Base-by-base conservation (phyloP, 345 rosid species). In the Lumnitzera racemosa region DNA sequence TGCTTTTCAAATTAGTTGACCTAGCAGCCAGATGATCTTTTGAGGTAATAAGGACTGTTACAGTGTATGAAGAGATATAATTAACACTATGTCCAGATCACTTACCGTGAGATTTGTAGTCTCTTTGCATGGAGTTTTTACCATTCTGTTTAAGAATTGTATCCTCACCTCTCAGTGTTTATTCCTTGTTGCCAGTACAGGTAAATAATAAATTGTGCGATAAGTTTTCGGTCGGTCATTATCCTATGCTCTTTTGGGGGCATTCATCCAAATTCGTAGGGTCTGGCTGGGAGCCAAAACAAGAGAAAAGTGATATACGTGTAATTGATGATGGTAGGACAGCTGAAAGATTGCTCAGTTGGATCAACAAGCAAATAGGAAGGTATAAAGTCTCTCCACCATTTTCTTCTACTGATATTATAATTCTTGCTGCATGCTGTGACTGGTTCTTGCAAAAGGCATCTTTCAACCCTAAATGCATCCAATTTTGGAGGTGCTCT, bases 201-300 rank as follows among this genome's bases (percentile, higher is more conserved):
- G 77, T 78, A 77, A 95, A 95, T 68, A 78, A 47, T 59, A 76
- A 90, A 77, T 92, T 95, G 43, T 95, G 99, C 72, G 89, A 86
- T 59, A 81, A 74, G 64, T 95, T 81, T 78, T 88, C 96, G 56
- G 91, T 95, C 41, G 54, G 79, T 67, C 94, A 80, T 64, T 90
- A 84, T 77, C 97, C 99, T 41, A 85, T 95, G 95, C 90, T 95
- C 68, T 80, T 90, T 56, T 95, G 99, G 97, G 89, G 78, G 10
- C 72, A 78, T 46, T 81, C 99, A 23, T 70, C 77, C 50, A 86
- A 81, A 73, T 88, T 95, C 52, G 76, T 76, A 43, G 74, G 75
- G 59, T 81, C 77, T 49, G 57, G 87, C 43, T 84, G 89, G 91
- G 72, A 76, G 27, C 82, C 97, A 53, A 80, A 76, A 58, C 70